Evolutionary conservation across 2,329 filamentous ascomycete genomes (phyloP).

Genomic region (Xylaria arbuscula): DNA sequence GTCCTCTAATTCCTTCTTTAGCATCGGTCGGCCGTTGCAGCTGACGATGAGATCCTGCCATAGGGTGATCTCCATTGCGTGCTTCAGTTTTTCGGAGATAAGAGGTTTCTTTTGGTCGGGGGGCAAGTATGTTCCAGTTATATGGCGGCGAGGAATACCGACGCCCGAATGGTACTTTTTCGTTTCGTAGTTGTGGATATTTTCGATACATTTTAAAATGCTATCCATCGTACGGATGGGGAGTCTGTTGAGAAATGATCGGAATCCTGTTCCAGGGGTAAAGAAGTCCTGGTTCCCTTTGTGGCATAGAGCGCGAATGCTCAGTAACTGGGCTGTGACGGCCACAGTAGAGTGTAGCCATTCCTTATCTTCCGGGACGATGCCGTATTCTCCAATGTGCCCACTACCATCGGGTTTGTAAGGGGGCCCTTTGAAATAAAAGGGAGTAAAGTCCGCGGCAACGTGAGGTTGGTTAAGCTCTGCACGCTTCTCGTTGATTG

Average conservation of each 20-base stretch:
- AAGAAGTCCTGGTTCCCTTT: conserved; percentile 41
- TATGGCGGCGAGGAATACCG: not conserved
- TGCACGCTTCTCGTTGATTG: conserved; percentile 33
- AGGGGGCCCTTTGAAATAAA: conserved; percentile 42
- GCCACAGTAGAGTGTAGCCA: conserved; percentile 36
- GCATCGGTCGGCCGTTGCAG: conserved; percentile 35
- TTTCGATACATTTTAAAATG: conserved; percentile 41
- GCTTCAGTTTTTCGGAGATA: not conserved
- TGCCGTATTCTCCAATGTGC: conserved; percentile 41
- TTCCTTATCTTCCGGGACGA: conserved; percentile 40
- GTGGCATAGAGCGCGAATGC: conserved; percentile 32
- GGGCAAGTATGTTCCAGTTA: not conserved
- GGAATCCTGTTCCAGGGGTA: conserved; percentile 43
- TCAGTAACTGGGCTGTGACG: conserved; percentile 35
- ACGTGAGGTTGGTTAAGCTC: not conserved
- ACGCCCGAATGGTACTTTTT: conserved; percentile 11
- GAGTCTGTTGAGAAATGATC: conserved; percentile 45
- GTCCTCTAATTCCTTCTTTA: not conserved
- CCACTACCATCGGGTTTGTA: conserved; percentile 28
- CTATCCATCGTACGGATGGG: conserved; percentile 38
- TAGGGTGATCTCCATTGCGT: conserved; percentile 28
- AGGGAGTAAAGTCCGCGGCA: conserved; percentile 37
- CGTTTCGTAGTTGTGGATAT: conserved; percentile 31
- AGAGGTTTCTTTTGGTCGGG: not conserved
- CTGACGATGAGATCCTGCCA: conserved; percentile 41